Percentiles rank a stretch among this genome's conserved stretches.
Conservation (phyloP, 192 early-diverging fungal genomes). For the Coemansia sp. region DNA sequence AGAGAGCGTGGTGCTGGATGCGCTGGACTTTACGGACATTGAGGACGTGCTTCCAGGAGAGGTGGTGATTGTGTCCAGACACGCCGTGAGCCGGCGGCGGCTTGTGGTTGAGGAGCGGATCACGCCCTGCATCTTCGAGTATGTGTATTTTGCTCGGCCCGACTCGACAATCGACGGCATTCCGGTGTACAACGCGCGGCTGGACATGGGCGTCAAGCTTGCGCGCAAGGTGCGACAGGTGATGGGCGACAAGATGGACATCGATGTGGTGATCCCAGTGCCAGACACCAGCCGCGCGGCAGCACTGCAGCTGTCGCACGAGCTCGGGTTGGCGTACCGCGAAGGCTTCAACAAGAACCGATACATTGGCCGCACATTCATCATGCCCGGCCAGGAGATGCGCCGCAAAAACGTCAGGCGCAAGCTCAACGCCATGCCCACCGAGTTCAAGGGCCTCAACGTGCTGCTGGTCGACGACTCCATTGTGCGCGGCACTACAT, state of each 20-base stretch:
- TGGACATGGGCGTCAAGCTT: conserved; percentile 97
- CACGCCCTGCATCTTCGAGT: conserved; percentile 99
- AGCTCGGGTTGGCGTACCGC: conserved; percentile 87
- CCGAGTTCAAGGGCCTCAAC: conserved; percentile 95
- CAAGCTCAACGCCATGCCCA: conserved; percentile 98
- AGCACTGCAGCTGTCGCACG: conserved; percentile 88
- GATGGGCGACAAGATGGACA: conserved; percentile 77
- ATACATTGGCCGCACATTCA: conserved; percentile 98
- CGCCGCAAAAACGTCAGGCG: conserved; percentile 88
- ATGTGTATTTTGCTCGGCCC: conserved; percentile 98
- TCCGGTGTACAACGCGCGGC: conserved; percentile 95
- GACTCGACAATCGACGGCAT: conserved; percentile 99
- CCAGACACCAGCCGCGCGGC: conserved; percentile 96
- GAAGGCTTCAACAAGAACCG: conserved; percentile 99
- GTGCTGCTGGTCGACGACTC: conserved; percentile 99
- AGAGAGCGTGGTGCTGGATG: conserved; percentile 92
- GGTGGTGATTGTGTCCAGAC: conserved; percentile 89
- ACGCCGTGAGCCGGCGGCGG: conserved; percentile 66
- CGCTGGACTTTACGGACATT: conserved; percentile 86
- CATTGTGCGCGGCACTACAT: conserved; percentile 99
- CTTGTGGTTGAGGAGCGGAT: conserved; percentile 59
- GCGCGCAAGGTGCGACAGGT: conserved; percentile 77
- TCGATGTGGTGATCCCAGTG: conserved; percentile 99
- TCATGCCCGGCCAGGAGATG: conserved; percentile 97
- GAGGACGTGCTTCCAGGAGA: conserved; percentile 91